Conservation (phyloP, 305 asterid species). For the Coffea humblotiana region DNA sequence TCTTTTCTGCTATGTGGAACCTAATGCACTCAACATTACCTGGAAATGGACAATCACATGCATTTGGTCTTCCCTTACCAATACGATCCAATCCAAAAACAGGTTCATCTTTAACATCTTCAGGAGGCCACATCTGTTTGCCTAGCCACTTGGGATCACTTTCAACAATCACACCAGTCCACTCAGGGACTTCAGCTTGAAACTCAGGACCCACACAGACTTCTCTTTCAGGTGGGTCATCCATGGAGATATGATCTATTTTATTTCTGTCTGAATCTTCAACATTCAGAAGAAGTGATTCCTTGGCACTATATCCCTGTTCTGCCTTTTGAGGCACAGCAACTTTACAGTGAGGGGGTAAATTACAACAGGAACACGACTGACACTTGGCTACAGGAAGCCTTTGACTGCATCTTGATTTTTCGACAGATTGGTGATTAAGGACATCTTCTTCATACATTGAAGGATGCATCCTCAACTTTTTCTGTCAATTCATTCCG, state of each 20-base stretch:
- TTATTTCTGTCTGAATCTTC: constrained; percentile 23
- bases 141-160: constrained; percentile 94
- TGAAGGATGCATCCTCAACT: constrained; percentile 62
- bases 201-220: constrained; percentile 42
- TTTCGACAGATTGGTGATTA: constrained; percentile 37
- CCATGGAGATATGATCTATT: constrained; percentile 20
- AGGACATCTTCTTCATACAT: constrained; percentile 52
- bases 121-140: constrained; percentile 57
- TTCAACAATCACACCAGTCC: constrained; percentile 49
- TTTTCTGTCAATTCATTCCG: constrained; percentile 52
- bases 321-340: constrained; percentile 33
- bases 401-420: constrained; percentile 58
- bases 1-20: constrained; percentile 73
- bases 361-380: constrained; percentile 46
- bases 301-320: constrained; percentile 24
- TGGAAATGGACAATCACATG: constrained; percentile 52
- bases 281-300: constrained; percentile 16
- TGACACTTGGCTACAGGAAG: constrained; percentile 34
- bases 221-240: constrained; percentile 26
- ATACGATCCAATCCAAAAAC: constrained; percentile 25
- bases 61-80: constrained; percentile 46
- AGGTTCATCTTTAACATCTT: constrained; percentile 29
- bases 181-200: constrained; percentile 70
- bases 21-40: constrained; percentile 63
- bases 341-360: constrained; percentile 34